Conservation (phyloP, 2,329 filamentous ascomycete species). For the Taxawa tesnikishii region DNA sequence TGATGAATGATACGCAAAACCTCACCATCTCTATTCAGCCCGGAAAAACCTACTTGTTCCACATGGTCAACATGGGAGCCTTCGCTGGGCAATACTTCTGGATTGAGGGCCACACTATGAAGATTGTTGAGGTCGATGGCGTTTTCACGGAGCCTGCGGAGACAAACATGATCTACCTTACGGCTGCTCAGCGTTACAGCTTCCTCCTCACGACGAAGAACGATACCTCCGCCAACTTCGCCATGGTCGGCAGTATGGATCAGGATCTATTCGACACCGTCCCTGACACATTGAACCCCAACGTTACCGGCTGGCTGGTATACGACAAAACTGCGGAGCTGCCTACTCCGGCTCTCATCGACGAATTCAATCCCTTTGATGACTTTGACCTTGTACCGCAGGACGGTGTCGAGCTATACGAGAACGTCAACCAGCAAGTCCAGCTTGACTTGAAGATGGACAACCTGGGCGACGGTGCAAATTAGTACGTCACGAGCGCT, state of each 20-base stretch:
- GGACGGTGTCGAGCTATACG: conserved; percentile 50
- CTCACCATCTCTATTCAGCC: conserved; percentile 32
- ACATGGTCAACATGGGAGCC: conserved; percentile 57
- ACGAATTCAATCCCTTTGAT: conserved; percentile 57
- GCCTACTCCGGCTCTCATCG: conserved; percentile 38
- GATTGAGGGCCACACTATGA: conserved; percentile 54
- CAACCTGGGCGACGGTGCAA: conserved; percentile 53
- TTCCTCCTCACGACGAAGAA: conserved; percentile 51
- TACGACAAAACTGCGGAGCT: conserved; percentile 34
- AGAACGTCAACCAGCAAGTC: conserved; percentile 50
- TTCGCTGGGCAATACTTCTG: conserved; percentile 56
- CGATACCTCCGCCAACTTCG: conserved; percentile 42
- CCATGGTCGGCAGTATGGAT: conserved; percentile 32
- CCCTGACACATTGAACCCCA: conserved; percentile 55
- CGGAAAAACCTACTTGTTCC: conserved; percentile 49
- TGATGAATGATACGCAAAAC: conserved; percentile 51
- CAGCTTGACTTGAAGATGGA: conserved; percentile 50
- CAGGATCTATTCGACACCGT: conserved; percentile 50
- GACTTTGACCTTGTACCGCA: conserved; percentile 60
- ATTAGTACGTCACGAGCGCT: conserved; percentile 39
- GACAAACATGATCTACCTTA: conserved; percentile 50
- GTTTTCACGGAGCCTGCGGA: conserved; percentile 49
- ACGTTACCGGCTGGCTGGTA: conserved; percentile 43
- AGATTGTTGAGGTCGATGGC: conserved; percentile 58
- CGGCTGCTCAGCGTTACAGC: conserved; percentile 61